A percentile compares a stretch with the other conserved stretches of the same genome.
These are phyloP conservation scores for Skeletonema costatum DNA, from an alignment of 108 stramenopile genomes.

Conservation along the genomic window DNA sequence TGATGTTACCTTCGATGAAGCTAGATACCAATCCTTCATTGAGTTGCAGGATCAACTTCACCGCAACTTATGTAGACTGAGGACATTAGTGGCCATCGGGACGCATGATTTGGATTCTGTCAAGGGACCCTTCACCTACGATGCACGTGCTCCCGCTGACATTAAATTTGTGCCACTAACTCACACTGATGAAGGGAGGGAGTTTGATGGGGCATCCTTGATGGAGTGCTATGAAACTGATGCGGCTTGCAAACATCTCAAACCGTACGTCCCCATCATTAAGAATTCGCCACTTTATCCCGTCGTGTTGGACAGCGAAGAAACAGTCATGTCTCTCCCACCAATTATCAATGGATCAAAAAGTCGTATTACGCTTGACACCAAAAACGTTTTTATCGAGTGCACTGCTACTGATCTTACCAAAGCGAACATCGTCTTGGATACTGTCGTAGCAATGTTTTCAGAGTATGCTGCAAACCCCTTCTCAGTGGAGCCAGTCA, in stretches of 20 bases:
- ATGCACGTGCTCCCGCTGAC: slow-evolving; percentile 81
- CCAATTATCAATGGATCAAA: slow-evolving; percentile 98
- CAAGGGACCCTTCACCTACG: slow-evolving; percentile 91
- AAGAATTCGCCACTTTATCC: slow-evolving; percentile 94
- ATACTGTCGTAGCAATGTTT: slow-evolving; percentile 98
- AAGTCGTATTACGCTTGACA: slow-evolving; percentile 90
- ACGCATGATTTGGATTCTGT: slow-evolving; percentile 97
- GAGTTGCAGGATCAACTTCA: slow-evolving; percentile 99
- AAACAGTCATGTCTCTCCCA: slow-evolving; percentile 92
- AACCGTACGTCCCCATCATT: slow-evolving; percentile 96
- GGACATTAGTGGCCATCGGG: slow-evolving; percentile 98
- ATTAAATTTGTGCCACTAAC: slow-evolving; percentile 96
- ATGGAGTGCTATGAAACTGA: slow-evolving; percentile 92
- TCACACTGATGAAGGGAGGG: slow-evolving; percentile 63
- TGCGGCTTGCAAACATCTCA: slow-evolving; percentile 92
- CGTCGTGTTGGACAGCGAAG: slow-evolving; percentile 87
- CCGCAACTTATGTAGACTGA: slow-evolving; percentile 96
- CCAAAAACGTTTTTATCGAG: slow-evolving; percentile 98
- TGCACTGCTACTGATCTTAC: slow-evolving; percentile 98
- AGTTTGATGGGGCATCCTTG: slow-evolving; percentile 67
- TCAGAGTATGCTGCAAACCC: slow-evolving; percentile 91
- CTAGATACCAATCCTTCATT: slow-evolving; percentile 96
- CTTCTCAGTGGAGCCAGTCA: slow-evolving; percentile 92
- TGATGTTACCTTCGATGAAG: slow-evolving; percentile 85
- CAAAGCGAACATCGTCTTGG: slow-evolving; percentile 99